Conservation (phyloP, 805 yeast species). For the Ogataea chonburiensis region DNA sequence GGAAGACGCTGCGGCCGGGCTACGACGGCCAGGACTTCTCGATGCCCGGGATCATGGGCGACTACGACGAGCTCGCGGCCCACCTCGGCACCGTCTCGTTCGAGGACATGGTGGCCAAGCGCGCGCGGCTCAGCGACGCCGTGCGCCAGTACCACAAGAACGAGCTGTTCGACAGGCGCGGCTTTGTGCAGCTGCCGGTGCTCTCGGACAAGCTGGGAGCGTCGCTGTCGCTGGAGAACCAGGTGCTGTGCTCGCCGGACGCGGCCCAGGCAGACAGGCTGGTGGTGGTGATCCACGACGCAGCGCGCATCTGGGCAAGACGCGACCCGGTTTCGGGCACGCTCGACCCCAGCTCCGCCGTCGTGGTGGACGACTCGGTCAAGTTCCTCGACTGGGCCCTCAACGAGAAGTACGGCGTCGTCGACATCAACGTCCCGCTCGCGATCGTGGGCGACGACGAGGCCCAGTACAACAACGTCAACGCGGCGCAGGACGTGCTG, state of each 20-base stretch:
- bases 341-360: slow-evolving; percentile 68
- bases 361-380: slow-evolving; percentile 72
- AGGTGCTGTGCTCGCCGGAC: slow-evolving; percentile 68
- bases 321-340: slow-evolving; percentile 77
- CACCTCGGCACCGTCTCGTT: slow-evolving; percentile 40
- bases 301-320: slow-evolving; percentile 90
- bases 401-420: slow-evolving; percentile 62
- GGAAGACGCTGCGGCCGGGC: slow-evolving; percentile 83
- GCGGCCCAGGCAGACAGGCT: slow-evolving; percentile 64
- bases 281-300: slow-evolving; percentile 78
- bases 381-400: slow-evolving; percentile 69
- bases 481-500: slow-evolving; percentile 73
- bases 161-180: slow-evolving; percentile 50
- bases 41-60: slow-evolving; percentile 31
- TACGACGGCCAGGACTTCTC: slow-evolving; percentile 36
- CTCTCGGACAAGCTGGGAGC: slow-evolving; percentile 39
- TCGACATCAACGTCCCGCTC: slow-evolving; percentile 81
- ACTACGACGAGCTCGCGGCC: slow-evolving; percentile 37
- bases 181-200: slow-evolving; percentile 70
- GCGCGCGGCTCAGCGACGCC: slow-evolving; percentile 64
- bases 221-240: slow-evolving; percentile 57
- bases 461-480: slow-evolving; percentile 56
- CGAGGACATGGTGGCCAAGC: slow-evolving; percentile 39
- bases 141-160: slow-evolving; percentile 69
- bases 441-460: slow-evolving; percentile 45